Base-by-base conservation (phyloP, 208 protist species). In the Tritrichomonas musculus region DNA sequence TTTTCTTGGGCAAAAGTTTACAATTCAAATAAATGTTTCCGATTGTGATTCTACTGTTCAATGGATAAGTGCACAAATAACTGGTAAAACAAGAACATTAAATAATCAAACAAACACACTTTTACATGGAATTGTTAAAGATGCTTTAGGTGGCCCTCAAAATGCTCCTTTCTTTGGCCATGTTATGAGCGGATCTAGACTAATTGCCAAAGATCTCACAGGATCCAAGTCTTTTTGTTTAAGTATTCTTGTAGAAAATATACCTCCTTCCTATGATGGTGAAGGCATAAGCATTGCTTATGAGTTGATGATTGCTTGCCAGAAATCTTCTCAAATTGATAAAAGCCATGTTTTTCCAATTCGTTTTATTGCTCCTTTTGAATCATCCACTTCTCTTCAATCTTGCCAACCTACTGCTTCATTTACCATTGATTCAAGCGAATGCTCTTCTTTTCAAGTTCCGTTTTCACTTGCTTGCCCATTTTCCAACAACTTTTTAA, bases 181-280 rank as follows among this genome's bases (percentile, higher is more conserved):
- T 88, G 47, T 88, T 0, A 88, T 88, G 77, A 88, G 77, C 57
- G 77, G 77, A 9, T 88, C 77, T 17, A 53, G 77, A 88, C 47
- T 88, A 33, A 88, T 88, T 5, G 41, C 44, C 39, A 53, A 17
- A 0, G 17, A 88, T 88, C n/a, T 88, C 39, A 41, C 33, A 41
- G 27, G n/a, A 39, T 36, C 77, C 22, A 88, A 88, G 39, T 39
- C 77, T 39, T 88, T 53, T 57, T 88, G 77, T 88, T n/a, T 57
- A 25, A 53, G 47, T 20, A 60, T 88, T 9, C 33, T 53, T 30
- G 77, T 47, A 8, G 47, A 88, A 33, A 33, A 33, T 33, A 88
- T 88, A 17, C 77, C 77, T 39, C 77, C 77, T 27, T 88, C 77
- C 5, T 88, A 88, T 88, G 41, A 88, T 39, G 77, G 77, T 20